Evolutionary conservation across 306 rosid genomes (phyloP), one percentile per base, ranked within the genome.

Genomic region (Vigna mungo): DNA sequence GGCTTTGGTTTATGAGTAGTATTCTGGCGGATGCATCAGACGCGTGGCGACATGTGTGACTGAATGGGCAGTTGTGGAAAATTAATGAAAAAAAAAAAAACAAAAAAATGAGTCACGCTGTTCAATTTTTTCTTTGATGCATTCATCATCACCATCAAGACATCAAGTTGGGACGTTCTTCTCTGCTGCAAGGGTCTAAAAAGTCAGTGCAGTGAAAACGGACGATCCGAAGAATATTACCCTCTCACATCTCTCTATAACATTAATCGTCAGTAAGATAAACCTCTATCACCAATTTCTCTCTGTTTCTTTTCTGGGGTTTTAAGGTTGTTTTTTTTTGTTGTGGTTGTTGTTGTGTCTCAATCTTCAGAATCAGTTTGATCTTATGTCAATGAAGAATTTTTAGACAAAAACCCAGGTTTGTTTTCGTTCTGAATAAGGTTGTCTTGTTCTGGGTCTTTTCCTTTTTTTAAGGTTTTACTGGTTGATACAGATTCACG

Each of bases 131-230:
- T 10, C 62, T 32, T 71, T 56, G 21, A 51, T 54, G 76, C 84
- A 68, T 74, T 74, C 80, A 68, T 84, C 78, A 69, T 37, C 70
- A 15, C 25, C 71, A 53, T 34, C 63, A 46, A 74, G 34, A 66
- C 78, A 58, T 59, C 86, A 81, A 61, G 17, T 79, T 75, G 88
- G 82, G 85, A 80, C 81, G 82, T 80, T 82, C 86, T 77, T 81
- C 91, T 77, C 72, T 63, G 69, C 71, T 18, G 52, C 53, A 77
- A 84, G 83, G 93, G 86, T 88, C 91, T 87, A 90, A 83, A 90
- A 87, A 83, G 92, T 81, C 91, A 78, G 89, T 86, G 82, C 88
- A 61, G 83, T 85, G 73, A 74, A 86, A 86, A 79, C 90, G 84
- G 90, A 91, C 86, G 91, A 81, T 91, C 89, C 86, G 78, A 82